Evolutionary conservation across 345 rosid species (phyloP), one percentile per base, ranked within the genome.

Genomic region (Gossypium turneri): DNA sequence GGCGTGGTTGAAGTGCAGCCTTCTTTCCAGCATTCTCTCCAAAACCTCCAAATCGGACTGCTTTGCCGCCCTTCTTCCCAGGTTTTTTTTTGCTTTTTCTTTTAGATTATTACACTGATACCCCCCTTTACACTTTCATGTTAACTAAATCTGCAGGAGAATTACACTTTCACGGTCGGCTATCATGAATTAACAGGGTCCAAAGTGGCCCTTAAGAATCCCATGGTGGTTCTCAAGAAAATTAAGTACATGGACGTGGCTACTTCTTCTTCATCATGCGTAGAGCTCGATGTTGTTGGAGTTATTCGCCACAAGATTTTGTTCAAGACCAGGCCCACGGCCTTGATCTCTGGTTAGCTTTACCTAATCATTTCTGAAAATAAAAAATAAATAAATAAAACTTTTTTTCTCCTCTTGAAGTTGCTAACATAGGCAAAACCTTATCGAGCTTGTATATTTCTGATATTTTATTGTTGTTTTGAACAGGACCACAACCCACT

Each of bases 291-390:
- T 73, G 97, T 88, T 62, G 79, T 81, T 2, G 98, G 98, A 24
- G 74, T 92, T 25, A 86, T 92, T 38, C 83, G 97, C 27, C 89
- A 86, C n/a, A 82, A 88, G 83, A 89, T 92, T 76, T 77, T 92
- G 87, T 92, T 89, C 85, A 94, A 90, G 83, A 85, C 83, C 72
- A 85, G 97, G 75, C 97, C 98, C 15, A 86, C 84, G 76, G 91
- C 98, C 81, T 87, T 94, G 15, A 90, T 94, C 70, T 88, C 98
- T 12, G 81, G 97, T 87, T 84, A 77, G 83, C 51, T 58, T 45
- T 62, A 24, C 43, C 24, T 6, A 19, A 11, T 20, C 10, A 57
- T 22, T 57, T 57, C 29, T 20, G 15, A 22, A 11, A 20, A 22
- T 29, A 29, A 4, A 24, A 24, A 24, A 24, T 24, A 24, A 24